Percentiles rank a stretch among this genome's conserved stretches.
These are phyloP conservation scores for Pyrrhoderma noxium DNA, from an alignment of 1,284 basidiomycete species.

Conservation along the genomic window DNA sequence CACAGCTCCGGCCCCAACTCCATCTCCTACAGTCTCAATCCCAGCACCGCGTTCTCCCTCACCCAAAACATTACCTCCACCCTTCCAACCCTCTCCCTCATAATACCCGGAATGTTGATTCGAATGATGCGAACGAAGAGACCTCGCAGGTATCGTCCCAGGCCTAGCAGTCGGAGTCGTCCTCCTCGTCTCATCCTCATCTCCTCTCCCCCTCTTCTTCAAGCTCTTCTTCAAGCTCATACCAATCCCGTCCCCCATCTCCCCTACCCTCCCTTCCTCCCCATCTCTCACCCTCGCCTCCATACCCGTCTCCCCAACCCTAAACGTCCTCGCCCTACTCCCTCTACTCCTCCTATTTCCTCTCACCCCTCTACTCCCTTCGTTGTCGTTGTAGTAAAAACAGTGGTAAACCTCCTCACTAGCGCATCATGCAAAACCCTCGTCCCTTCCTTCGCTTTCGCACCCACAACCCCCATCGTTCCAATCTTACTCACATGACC, in stretches of 20 bases:
- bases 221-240: neutral
- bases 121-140: neutral
- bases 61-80: neutral
- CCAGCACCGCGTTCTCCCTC: neutral
- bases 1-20: neutral
- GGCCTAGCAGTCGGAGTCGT: conserved; percentile 4
- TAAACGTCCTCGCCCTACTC: neutral
- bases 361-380: too few species aligned
- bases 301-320: neutral
- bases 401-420: too few species aligned
- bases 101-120: neutral
- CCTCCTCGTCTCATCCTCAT: neutral
- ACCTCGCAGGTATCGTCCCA: neutral
- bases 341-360: too few species aligned
- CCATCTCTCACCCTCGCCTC: neutral
- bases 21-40: neutral
- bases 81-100: neutral
- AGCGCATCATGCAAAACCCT: neutral
- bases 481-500: neutral
- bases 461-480: neutral
- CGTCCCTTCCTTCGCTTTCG: neutral
- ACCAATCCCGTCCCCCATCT: neutral
- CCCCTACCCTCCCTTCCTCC: neutral
- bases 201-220: neutral
- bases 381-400: too few species aligned